These are phyloP conservation scores for Nicotiana attenuata DNA, from an alignment of 257 asterid species.

Conservation along the genomic window DNA sequence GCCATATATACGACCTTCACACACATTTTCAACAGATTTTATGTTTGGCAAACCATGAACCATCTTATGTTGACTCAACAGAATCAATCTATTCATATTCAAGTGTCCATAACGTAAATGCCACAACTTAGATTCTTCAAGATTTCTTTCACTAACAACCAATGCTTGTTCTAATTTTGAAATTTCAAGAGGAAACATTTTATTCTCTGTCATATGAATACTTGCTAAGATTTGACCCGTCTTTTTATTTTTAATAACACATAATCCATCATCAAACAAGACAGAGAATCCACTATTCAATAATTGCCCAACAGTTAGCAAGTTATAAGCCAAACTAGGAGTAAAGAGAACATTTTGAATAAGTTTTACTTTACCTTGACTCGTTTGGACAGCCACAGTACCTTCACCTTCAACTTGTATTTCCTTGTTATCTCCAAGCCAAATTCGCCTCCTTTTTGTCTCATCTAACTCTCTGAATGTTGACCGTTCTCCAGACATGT, in stretches of 20 bases:
- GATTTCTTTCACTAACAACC: not conserved
- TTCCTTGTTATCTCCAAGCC: not conserved
- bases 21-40: not conserved
- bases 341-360: not conserved
- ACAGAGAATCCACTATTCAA: not conserved
- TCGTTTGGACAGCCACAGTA: not conserved
- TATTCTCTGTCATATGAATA: not conserved
- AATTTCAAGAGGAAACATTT: conserved; percentile 9
- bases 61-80: not conserved
- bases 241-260: conserved; percentile 1
- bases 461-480: conserved; percentile 12
- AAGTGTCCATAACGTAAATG: no score
- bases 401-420: conserved; percentile 13
- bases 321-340: conserved; percentile 1
- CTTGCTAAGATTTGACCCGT: not conserved
- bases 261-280: conserved; percentile 4
- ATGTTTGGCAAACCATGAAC: conserved; percentile 5
- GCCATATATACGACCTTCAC: not conserved
- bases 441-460: not conserved
- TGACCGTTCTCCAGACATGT: not conserved
- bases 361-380: not conserved
- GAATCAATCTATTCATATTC: no score
- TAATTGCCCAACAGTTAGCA: conserved; percentile 14
- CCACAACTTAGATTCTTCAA: not conserved
- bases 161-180: not conserved